A percentile compares a stretch with the other conserved stretches of the same genome.
Evolutionary conservation across 371 early-diverging fungal species (phyloP).

Genomic region (Lichtheimia corymbifera): DNA sequence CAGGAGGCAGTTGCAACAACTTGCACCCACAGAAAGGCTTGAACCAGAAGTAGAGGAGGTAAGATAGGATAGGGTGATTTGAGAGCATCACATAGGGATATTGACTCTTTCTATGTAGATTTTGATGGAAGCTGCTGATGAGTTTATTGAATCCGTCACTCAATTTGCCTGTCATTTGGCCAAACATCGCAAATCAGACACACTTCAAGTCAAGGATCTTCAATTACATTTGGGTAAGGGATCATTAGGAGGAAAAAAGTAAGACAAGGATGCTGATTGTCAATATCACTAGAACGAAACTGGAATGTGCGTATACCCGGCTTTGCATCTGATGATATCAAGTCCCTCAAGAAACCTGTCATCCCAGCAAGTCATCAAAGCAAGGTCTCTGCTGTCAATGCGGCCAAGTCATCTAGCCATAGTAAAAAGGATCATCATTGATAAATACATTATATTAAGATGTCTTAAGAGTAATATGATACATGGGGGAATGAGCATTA

Average conservation of each 20-base stretch:
- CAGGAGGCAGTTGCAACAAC: constrained; percentile 66
- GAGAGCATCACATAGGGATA: not conserved
- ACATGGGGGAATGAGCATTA: too few species aligned
- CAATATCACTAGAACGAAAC: constrained; percentile 70
- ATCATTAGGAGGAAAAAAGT: not conserved
- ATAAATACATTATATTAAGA: too few species aligned
- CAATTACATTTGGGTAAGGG: constrained; percentile 80
- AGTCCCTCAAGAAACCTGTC: constrained; percentile 70
- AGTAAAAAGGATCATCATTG: constrained; percentile 5
- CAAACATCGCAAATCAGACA: constrained; percentile 84
- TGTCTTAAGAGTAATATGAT: too few species aligned
- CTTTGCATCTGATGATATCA: constrained; percentile 81
- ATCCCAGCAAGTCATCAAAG: constrained; percentile 68
- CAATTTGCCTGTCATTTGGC: constrained; percentile 86
- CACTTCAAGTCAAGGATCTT: constrained; percentile 88
- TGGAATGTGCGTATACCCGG: constrained; percentile 95
- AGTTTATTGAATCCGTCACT: constrained; percentile 90
- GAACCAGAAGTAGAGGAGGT: constrained; percentile 88
- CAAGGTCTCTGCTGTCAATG: constrained; percentile 69
- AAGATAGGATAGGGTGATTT: not conserved
- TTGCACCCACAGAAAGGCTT: constrained; percentile 83
- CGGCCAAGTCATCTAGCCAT: constrained; percentile 40
- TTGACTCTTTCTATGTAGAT: constrained; percentile 47
- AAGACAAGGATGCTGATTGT: not conserved
- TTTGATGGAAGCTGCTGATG: constrained; percentile 86